Conservation (phyloP, 345 rosid species). For the Sonneratia caseolaris region DNA sequence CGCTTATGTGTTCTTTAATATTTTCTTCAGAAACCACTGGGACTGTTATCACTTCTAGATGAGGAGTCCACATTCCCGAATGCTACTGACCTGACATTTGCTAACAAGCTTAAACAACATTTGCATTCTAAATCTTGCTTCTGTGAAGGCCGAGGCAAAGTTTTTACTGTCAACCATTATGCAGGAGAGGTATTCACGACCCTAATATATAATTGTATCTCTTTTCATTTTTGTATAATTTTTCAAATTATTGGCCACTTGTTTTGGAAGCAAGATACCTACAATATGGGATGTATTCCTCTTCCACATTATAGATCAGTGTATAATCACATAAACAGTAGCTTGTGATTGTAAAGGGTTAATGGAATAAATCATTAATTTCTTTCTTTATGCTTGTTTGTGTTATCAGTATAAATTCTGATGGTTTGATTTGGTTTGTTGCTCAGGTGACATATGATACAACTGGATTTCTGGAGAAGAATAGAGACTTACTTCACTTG, state of each 20-base stretch:
- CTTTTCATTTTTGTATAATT: not conserved
- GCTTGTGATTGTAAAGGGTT: not conserved
- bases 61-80: constrained; percentile 98
- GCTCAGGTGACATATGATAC: constrained; percentile 87
- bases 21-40: constrained; percentile 81
- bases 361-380: not conserved
- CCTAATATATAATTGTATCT: not conserved
- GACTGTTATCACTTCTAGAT: constrained; percentile 76
- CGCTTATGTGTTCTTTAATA: constrained; percentile 3
- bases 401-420: not conserved
- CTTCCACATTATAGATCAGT: not conserved
- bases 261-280: not conserved
- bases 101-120: constrained; percentile 92
- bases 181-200: constrained; percentile 78
- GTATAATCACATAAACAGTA: not conserved
- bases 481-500: constrained; percentile 84
- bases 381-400: not conserved
- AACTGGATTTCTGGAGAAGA: constrained; percentile 90
- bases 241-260: not conserved
- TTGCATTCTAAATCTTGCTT: constrained; percentile 63
- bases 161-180: constrained; percentile 78
- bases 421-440: constrained; percentile 19
- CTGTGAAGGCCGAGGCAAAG: constrained; percentile 70
- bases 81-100: constrained; percentile 89
- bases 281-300: not conserved